These are phyloP conservation scores for Tuctoria greenei DNA, from an alignment of 176 grass and related monocot species.

Conservation along the genomic window DNA sequence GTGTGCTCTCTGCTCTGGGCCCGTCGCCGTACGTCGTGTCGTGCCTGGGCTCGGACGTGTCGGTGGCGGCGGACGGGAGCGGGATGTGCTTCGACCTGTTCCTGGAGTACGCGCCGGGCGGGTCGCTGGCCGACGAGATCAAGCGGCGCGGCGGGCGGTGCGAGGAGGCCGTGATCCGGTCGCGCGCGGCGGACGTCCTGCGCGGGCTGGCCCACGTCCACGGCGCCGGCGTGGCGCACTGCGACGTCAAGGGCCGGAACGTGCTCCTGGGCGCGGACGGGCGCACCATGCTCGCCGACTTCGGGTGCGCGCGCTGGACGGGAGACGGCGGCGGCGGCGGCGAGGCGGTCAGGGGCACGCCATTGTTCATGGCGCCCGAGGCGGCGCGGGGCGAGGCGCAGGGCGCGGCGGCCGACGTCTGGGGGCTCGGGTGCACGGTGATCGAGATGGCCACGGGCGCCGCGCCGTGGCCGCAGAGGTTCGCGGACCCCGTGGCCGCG, in stretches of 20 bases:
- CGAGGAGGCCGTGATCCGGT: constrained; percentile 36
- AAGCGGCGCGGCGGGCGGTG: constrained; percentile 13
- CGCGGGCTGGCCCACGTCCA: constrained; percentile 45
- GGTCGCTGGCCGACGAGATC: constrained; percentile 49
- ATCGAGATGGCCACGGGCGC: constrained; percentile 16
- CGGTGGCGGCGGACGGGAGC: background rate
- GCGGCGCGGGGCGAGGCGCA: constrained; percentile 2
- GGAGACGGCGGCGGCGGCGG: background rate
- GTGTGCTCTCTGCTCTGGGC: constrained; percentile 32
- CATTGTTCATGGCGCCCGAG: constrained; percentile 5
- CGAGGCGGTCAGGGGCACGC: background rate
- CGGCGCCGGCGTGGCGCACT: constrained; percentile 33
- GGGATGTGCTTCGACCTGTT: constrained; percentile 19
- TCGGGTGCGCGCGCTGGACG: constrained; percentile 41
- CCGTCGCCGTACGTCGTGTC: constrained; percentile 39
- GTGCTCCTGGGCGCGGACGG: constrained; percentile 46
- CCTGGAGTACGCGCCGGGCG: constrained; percentile 47
- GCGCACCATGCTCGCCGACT: constrained; percentile 48
- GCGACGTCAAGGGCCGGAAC: constrained; percentile 52
- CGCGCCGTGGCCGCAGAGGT: background rate
- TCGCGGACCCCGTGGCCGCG: background rate
- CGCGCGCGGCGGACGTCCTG: constrained; percentile 31
- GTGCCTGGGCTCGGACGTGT: constrained; percentile 29
- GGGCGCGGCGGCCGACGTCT: constrained; percentile 1
- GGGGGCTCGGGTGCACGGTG: constrained; percentile 20